Evolutionary conservation across 2,329 filamentous ascomycete genomes (phyloP).

Genomic region (Corynespora cassiicola): DNA sequence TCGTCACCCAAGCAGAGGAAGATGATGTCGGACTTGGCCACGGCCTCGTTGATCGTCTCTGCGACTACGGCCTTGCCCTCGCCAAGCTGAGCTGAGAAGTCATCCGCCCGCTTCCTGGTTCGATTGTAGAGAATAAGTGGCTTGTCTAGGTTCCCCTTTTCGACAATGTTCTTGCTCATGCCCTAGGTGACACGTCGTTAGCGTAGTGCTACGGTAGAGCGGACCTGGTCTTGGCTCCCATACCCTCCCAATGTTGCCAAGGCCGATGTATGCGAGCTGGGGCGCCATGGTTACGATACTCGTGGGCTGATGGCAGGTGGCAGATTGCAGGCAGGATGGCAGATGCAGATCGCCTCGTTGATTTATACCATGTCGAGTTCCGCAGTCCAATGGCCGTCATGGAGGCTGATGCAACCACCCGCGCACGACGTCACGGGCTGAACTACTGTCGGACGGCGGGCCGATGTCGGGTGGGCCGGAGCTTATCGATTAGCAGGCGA

Average conservation of each 20-base stretch:
- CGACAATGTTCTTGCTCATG: conserved; percentile 83
- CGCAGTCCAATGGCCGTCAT: no score
- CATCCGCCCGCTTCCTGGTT: conserved; percentile 68
- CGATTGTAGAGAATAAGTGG: conserved; percentile 85
- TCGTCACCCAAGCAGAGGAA: conserved; percentile 85
- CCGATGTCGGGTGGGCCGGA: conserved; percentile 23
- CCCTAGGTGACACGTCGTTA: no score
- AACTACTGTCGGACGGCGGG: no score
- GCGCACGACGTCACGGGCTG: no score
- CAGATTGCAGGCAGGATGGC: no score
- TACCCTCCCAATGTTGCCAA: conserved; percentile 88
- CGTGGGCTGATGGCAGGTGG: background rate
- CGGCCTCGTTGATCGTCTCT: conserved; percentile 69
- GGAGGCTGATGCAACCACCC: no score
- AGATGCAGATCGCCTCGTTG: no score
- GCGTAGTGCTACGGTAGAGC: background rate
- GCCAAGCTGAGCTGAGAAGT: conserved; percentile 67
- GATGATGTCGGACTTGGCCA: conserved; percentile 75
- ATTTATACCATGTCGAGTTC: no score
- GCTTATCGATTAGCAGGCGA: conserved; percentile 26
- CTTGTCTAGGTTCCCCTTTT: conserved; percentile 74
- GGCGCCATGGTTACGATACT: conserved; percentile 43
- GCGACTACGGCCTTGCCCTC: conserved; percentile 69
- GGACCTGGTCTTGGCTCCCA: conserved; percentile 41
- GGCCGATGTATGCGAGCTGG: conserved; percentile 77